Evolutionary conservation across 768 basidiomycete species (phyloP).

Genomic region (Lentinus brumalis): DNA sequence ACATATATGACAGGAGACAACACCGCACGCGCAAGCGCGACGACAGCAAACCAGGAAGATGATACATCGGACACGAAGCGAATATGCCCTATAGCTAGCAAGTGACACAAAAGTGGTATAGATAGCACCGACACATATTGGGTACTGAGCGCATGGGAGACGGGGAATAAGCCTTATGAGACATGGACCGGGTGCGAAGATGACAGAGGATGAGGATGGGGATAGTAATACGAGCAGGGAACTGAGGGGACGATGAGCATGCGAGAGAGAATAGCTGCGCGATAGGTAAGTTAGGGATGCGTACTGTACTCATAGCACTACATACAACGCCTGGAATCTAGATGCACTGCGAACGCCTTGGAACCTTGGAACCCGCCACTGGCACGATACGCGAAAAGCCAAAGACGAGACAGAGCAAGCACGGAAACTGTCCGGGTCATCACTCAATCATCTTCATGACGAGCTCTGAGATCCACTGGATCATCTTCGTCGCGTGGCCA

Average conservation of each 20-base stretch:
- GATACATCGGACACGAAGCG: neutral
- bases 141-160: neutral
- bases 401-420: neutral
- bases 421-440: neutral
- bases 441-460: constrained; percentile 53
- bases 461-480: constrained; percentile 74
- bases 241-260: neutral
- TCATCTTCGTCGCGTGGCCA: constrained; percentile 52
- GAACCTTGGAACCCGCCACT: neutral
- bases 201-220: neutral
- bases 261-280: neutral
- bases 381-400: neutral
- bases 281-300: constrained; percentile 1
- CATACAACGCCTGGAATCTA: constrained; percentile 4
- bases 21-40: neutral
- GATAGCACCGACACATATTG: neutral
- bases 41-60: neutral
- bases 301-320: constrained; percentile 8
- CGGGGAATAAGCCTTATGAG: neutral
- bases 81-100: neutral
- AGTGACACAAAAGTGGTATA: no score
- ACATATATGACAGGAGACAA: no score
- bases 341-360: neutral
- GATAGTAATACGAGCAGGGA: neutral
- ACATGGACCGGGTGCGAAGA: neutral